Conservation (phyloP, 352 stramenopile species). For the Paralagenidium karlingii region DNA sequence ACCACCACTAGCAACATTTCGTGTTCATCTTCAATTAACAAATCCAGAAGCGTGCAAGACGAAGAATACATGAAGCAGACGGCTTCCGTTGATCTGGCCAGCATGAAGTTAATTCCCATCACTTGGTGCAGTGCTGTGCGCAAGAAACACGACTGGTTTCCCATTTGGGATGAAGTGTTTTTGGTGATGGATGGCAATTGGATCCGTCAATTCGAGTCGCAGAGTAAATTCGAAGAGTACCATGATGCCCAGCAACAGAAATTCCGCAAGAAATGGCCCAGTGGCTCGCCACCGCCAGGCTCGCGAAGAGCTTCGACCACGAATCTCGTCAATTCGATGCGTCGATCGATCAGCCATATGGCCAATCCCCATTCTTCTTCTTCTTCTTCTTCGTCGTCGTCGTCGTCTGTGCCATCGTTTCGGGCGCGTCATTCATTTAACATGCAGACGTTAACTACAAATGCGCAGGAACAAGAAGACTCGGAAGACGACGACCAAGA, state of each 20-base stretch:
- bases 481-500: conserved; percentile 27
- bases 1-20: no score
- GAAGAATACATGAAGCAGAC: no score
- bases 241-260: conserved; percentile 20
- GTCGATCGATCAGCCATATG: neutral
- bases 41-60: no score
- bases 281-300: conserved; percentile 12
- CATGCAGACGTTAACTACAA: conserved; percentile 1
- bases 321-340: conserved; percentile 1
- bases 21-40: no score
- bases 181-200: conserved; percentile 43
- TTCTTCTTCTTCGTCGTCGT: conserved; percentile 2
- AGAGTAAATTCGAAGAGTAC: conserved; percentile 28
- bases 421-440: neutral
- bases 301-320: conserved; percentile 10
- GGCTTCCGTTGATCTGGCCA: conserved; percentile 6
- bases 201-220: conserved; percentile 62
- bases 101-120: conserved; percentile 60
- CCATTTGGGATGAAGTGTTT: conserved; percentile 62
- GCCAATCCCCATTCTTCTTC: conserved; percentile 1
- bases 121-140: conserved; percentile 44
- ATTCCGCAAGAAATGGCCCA: conserved; percentile 9
- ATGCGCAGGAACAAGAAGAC: conserved; percentile 19
- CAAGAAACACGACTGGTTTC: conserved; percentile 69
- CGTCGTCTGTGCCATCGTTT: neutral